Evolutionary conservation across 2,329 filamentous ascomycete species (phyloP).

Genomic region (Coniochaeta prunicola): DNA sequence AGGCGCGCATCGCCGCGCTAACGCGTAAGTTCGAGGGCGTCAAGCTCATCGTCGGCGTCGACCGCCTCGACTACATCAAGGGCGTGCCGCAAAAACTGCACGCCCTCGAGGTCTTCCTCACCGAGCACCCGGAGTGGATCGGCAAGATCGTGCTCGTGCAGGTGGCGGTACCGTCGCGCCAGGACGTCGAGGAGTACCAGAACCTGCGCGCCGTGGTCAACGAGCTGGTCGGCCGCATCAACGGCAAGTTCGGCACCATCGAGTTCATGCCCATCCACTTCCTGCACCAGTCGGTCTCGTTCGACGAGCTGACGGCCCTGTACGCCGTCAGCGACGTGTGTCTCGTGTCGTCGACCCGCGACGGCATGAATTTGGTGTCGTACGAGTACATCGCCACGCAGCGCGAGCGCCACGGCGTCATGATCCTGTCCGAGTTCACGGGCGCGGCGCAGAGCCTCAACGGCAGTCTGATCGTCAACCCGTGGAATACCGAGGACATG

Average conservation of each 20-base stretch:
- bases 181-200: slow-evolving; percentile 97
- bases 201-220: slow-evolving; percentile 93
- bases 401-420: slow-evolving; percentile 78
- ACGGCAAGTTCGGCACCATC: slow-evolving; percentile 92
- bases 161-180: slow-evolving; percentile 87
- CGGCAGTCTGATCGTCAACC: slow-evolving; percentile 90
- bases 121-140: slow-evolving; percentile 96
- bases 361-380: slow-evolving; percentile 97
- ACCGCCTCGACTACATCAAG: slow-evolving; percentile 97
- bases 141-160: slow-evolving; percentile 95
- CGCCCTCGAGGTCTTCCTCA: slow-evolving; percentile 91
- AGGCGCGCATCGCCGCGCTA: slow-evolving; percentile 77
- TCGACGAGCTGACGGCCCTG: slow-evolving; percentile 88
- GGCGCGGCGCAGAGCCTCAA: slow-evolving; percentile 93
- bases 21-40: slow-evolving; percentile 91
- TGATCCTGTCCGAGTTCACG: slow-evolving; percentile 95
- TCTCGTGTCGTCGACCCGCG: slow-evolving; percentile 88
- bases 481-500: slow-evolving; percentile 96
- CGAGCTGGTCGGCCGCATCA: slow-evolving; percentile 93
- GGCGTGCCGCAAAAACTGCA: slow-evolving; percentile 97
- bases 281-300: slow-evolving; percentile 90
- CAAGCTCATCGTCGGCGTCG: slow-evolving; percentile 93
- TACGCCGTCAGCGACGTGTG: slow-evolving; percentile 91
- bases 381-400: slow-evolving; percentile 98
- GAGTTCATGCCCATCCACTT: slow-evolving; percentile 99